Base-by-base conservation (phyloP, 2,329 filamentous ascomycete species). In the Penicillium sp. region DNA sequence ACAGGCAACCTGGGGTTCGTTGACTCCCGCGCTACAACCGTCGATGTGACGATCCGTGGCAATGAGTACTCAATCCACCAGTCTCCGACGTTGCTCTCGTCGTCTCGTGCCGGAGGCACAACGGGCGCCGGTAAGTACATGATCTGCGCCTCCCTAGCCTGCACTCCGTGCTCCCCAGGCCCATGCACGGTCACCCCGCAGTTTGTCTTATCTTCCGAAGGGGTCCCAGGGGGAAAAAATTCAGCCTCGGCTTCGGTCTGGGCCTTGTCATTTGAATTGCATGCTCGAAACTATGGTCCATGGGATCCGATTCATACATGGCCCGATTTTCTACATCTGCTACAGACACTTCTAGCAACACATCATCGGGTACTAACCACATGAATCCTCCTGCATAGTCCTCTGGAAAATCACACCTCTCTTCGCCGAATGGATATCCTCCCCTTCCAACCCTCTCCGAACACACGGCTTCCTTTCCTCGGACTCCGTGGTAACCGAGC, bases 371-470 rank as follows among this genome's bases (percentile, higher is more conserved):
- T 42, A 61, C 54, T 45, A 56, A 53, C 45, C 29, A 54, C 47
- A 38, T 39, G 24, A 24, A 45, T 18, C 15, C 41, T 16, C 42
- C 39, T 45, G 18, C 36, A 36, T 52, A 88, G 91, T 96, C 16
- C 78, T 97, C 8, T 99, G 94, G 94, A 91, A 89, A 71, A 87
- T 96, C 61, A 93, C 90, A 0, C 90, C 92, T 8, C 77, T 85
- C 42, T 85, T 97, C 66, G 89, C 92, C 21, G 77, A 84, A 59
- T 97, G 90, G 90, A 80, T 97, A 42, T 79, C 85, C 31, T 79
- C 80, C 3, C 52, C 57, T 13, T 48, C 54, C 29, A 91, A 90
- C 68, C 70, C 84, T 0, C 79, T 96, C 44, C 85, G 86, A 73
- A 69, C 73, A 34, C 63, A 73, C 51, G 74, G 73, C 42, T 64